Base-by-base conservation (phyloP, 371 early-diverging fungal species). In the Mucor mucedo region DNA sequence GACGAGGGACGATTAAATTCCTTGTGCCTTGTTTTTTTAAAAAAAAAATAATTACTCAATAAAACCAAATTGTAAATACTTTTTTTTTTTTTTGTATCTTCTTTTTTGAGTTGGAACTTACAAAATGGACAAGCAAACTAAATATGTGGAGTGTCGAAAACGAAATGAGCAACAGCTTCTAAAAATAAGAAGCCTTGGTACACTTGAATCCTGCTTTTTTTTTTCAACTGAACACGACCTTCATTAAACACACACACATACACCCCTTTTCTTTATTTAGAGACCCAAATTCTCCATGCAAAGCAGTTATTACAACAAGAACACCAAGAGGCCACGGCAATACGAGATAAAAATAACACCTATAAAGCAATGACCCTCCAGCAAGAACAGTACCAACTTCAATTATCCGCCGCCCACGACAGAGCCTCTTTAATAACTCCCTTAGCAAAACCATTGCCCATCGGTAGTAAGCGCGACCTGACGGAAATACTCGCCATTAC, bases 1-100 rank as follows among this genome's bases (percentile, higher is more conserved):
- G 82, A 74, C 57, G 30, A 79, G 76, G 32, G 33, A 45, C 3
- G 59, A 58, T 35, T 70, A 49, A 55, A 21, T 21, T 21, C 21
- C 21, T 41, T 1, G 28, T 16, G 13, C 28, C 16, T 40, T 30
- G 45, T 29, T 53, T 39, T 21, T 38, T 21, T 21, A 21, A 21
- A 21, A 62, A 41, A 55, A 42, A 57, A 30, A n/a, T n/a, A 50
- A 50, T 30, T 35, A 1, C 35, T 35, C 8, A 30, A 10, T 50
- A 32, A 50, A 30, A 8, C 7, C 27, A 50, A 50, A 50, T 30
- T 50, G 32, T 50, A 28, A 29, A 30, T 50, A 50, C 13, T 28
- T 35, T 13, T 52, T 44, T 52, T 35, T 35, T 58, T 58, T 28
- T 53, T n/a, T 47, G 21, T 27, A 16, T 1, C 8, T n/a, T 54